phyloP scores from a whole-genome alignment of 179 eudicot genomes.

The Beta lomatogona region DNA sequence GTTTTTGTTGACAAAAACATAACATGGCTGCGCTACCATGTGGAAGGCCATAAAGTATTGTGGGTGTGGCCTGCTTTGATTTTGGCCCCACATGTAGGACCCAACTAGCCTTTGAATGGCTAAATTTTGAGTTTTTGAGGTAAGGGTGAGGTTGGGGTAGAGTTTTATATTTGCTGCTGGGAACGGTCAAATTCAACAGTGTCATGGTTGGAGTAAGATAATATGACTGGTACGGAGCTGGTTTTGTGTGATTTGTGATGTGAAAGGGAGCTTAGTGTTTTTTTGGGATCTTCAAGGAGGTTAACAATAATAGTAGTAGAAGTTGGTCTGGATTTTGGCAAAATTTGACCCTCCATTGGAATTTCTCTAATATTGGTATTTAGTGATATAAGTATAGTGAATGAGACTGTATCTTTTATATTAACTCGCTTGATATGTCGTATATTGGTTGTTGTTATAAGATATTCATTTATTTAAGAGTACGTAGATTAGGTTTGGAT shows the following conservation, averaged over 20 bases:
- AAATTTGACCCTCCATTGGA: background rate
- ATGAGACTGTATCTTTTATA: too few species aligned
- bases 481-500: too few species aligned
- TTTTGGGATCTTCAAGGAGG: background rate
- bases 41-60: background rate
- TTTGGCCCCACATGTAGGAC: background rate
- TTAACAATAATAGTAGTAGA: background rate
- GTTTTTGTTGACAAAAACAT: too few species aligned
- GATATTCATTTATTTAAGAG: too few species aligned
- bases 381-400: too few species aligned
- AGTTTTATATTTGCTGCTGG: too few species aligned
- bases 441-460: too few species aligned
- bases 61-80: background rate
- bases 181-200: background rate
- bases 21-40: constrained; percentile 11
- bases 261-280: background rate
- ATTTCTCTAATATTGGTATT: too few species aligned
- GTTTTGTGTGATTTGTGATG: background rate
- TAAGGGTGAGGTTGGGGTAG: background rate
- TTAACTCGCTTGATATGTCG: too few species aligned
- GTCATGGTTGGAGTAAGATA: background rate
- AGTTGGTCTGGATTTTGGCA: background rate
- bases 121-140: too few species aligned
- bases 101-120: background rate
- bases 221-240: background rate